Conservation (phyloP, 177 flowering plant genomes). For the Telopea speciosissima region DNA sequence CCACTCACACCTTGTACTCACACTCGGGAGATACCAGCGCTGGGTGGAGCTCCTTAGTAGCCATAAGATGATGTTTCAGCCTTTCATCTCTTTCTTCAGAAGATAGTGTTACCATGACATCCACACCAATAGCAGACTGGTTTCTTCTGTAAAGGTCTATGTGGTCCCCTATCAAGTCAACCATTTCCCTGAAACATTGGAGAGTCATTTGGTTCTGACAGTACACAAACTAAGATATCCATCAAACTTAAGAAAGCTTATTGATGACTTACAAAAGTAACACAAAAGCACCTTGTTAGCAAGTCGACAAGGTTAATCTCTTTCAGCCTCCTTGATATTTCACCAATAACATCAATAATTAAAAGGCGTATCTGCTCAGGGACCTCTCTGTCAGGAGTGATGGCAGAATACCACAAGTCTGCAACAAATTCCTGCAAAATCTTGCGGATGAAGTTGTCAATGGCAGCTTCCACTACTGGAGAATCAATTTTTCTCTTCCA, state of each 20-base stretch:
- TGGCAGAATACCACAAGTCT: constrained; percentile 88
- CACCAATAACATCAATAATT: constrained; percentile 78
- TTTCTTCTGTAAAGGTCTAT: constrained; percentile 86
- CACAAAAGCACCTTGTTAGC: constrained; percentile 64
- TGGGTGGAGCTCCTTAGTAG: constrained; percentile 95
- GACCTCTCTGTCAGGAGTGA: constrained; percentile 82
- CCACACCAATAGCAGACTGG: constrained; percentile 79
- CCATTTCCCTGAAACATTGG: constrained; percentile 65
- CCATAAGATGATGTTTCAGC: constrained; percentile 77
- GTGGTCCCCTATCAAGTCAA: constrained; percentile 80
- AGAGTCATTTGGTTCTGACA: constrained; percentile 7
- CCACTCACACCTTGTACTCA: constrained; percentile 99
- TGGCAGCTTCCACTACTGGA: constrained; percentile 84
- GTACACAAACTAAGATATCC: constrained; percentile 9
- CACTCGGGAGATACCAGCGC: constrained; percentile 89
- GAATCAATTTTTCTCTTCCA: constrained; percentile 86
- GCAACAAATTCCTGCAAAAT: constrained; percentile 75
- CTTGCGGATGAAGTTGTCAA: constrained; percentile 62
- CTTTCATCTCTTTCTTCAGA: constrained; percentile 95
- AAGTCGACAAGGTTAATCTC: constrained; percentile 89
- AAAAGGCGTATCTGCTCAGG: constrained; percentile 66
- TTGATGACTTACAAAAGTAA: constrained; percentile 23
- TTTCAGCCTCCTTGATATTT: constrained; percentile 73
- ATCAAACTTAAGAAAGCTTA: constrained; percentile 9
- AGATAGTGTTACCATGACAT: constrained; percentile 85